Conservation (phyloP, 2,329 filamentous ascomycete genomes). For the Neonectria neomacrospora region DNA sequence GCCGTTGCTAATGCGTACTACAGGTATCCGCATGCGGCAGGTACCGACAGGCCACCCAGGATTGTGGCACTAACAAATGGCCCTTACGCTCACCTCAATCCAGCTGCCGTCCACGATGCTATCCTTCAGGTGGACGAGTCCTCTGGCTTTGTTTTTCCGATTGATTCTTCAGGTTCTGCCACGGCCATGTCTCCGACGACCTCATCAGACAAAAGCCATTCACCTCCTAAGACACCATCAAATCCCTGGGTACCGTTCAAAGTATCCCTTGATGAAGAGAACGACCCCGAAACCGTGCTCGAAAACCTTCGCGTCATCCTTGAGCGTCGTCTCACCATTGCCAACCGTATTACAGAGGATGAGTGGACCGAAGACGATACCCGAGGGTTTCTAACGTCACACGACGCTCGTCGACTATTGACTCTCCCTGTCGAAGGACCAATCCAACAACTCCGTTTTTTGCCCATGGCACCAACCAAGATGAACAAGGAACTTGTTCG, state of each 20-base stretch:
- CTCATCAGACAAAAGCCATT: slow-evolving; percentile 2
- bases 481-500: slow-evolving; percentile 61
- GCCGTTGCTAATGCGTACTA: slow-evolving; percentile 3
- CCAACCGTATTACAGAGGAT: slow-evolving; percentile 46
- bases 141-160: neutral
- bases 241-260: slow-evolving; percentile 43
- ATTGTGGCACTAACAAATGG: slow-evolving; percentile 39
- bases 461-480: slow-evolving; percentile 56
- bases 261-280: slow-evolving; percentile 41
- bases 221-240: slow-evolving; percentile 13
- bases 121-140: slow-evolving; percentile 48
- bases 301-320: slow-evolving; percentile 46
- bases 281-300: slow-evolving; percentile 44
- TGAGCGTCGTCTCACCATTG: slow-evolving; percentile 44
- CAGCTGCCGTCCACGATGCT: slow-evolving; percentile 49
- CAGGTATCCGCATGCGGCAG: slow-evolving; percentile 21
- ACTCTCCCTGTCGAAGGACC: slow-evolving; percentile 40
- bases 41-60: slow-evolving; percentile 29
- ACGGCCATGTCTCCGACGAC: slow-evolving; percentile 8
- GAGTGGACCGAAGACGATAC: slow-evolving; percentile 38
- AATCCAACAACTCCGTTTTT: slow-evolving; percentile 52
- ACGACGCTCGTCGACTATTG: slow-evolving; percentile 31
- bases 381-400: slow-evolving; percentile 9
- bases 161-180: slow-evolving; percentile 19
- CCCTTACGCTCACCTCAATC: slow-evolving; percentile 52